Percentiles rank a stretch among this genome's conserved stretches.
Evolutionary conservation across 441 rosid species (phyloP).

Genomic region (Pelargonium citronellum): DNA sequence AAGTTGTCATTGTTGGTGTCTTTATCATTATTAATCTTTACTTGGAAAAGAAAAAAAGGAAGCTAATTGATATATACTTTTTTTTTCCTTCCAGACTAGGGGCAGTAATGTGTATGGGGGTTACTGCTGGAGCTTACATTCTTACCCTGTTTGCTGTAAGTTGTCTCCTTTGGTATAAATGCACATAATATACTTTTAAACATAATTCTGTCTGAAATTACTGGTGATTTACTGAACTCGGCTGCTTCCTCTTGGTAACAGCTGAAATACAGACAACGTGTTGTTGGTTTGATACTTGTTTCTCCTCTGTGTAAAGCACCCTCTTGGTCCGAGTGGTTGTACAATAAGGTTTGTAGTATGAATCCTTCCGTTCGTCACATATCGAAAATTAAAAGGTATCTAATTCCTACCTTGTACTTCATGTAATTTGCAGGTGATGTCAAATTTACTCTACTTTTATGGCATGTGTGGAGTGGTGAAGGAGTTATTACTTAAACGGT

Average conservation of each 20-base stretch:
- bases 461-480: constrained; percentile 91
- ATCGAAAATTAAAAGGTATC: not conserved
- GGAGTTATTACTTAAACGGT: constrained; percentile 76
- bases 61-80: not conserved
- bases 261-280: constrained; percentile 87
- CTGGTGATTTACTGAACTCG: not conserved
- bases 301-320: constrained; percentile 91
- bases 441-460: constrained; percentile 74
- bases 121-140: constrained; percentile 92
- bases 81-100: constrained; percentile 53
- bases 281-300: constrained; percentile 76
- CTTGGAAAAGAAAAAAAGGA: not conserved
- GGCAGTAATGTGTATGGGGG: constrained; percentile 95
- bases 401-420: not conserved
- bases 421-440: constrained; percentile 59
- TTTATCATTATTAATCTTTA: not conserved
- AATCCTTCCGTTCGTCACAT: not conserved
- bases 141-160: constrained; percentile 81
- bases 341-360: constrained; percentile 57
- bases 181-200: not conserved
- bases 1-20: not conserved
- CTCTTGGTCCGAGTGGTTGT: constrained; percentile 96
- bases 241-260: constrained; percentile 21
- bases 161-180: constrained; percentile 23
- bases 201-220: not conserved